Evolutionary conservation across 768 basidiomycete species (phyloP), one percentile per base, ranked within the genome.

Genomic region (Tubosaeta brunneosetosa): DNA sequence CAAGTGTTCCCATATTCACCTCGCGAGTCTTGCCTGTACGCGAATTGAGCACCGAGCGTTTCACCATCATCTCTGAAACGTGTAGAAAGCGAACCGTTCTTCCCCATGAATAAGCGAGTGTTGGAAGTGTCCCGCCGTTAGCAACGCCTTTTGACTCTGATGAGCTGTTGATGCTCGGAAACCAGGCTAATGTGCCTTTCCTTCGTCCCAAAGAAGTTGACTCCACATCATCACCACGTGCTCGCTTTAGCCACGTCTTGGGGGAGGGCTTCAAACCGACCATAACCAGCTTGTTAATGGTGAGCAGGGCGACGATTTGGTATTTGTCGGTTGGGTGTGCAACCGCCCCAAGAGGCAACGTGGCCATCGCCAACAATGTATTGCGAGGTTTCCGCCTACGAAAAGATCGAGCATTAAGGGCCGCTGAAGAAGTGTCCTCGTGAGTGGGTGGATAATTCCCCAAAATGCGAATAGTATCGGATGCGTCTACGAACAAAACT

Each of bases 201-300:
- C 78, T 74, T 61, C 73, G 74, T 16, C 76, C 80, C 48, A 62
- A 73, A 14, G 73, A 69, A 52, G 69, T 66, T n/a, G 63, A 59
- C 3, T 69, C 71, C 9, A 74, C 74, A 50, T 79, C 79, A 25
- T 72, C 61, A 12, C 77, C 74, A 10, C 88, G 83, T 53, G 83
- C 73, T 49, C 76, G 80, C 63, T 90, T 85, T 63, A 88, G 87
- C 93, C 94, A 97, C 0, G 94, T 99, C 63, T 88, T 84, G 8
- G 97, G 91, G 0, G 83, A 79, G 3, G 97, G 97, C 61, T 91
- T 94, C 55, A 99, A 67, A 6, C 94, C 94, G 10, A 98, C 93
- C 33, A 98, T 80, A 12, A 99, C 89, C 4, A 98, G 74, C 65
- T 99, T 99, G 22, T 85, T 79, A 0, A 91, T 84, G 0, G 97